Base-by-base conservation (phyloP, 192 early-diverging fungal genomes). In the Diversispora eburnea region DNA sequence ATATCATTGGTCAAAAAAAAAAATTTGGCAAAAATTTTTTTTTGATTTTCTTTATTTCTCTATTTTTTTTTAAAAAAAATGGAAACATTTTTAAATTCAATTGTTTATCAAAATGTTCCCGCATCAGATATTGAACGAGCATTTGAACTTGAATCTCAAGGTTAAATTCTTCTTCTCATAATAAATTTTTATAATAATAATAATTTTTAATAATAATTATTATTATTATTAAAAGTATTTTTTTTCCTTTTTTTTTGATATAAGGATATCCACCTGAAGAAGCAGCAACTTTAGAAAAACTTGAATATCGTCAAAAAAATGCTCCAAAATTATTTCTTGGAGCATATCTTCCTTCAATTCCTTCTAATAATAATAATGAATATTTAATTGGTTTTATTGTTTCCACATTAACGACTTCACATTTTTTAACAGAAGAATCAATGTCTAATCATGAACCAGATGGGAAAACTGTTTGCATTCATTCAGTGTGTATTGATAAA, bases 401-500 rank as follows among this genome's bases (percentile, higher is more conserved):
- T 63, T 81, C 83, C 10, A 92, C 91, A 3, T 80, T 84, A 39
- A 73, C 81, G 0, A 48, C 39, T 3, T 66, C 73, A 6, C 56
- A 79, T 7, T 71, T 81, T 10, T 76, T 92, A 0, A 90, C 89
- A 7, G 84, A 91, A 66, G 81, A 70, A 43, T 89, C 90, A 51
- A 91, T 92, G 90, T 62, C 72, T 4, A 59, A 43, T 1, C 87
- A 91, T 76, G 87, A 92, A 42, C 79, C 82, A 6, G 73, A 77
- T 17, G 91, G 91, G 1, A 72, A 63, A 13, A 89, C 86, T 1
- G 87, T 88, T 12, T 90, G 88, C 69, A 77, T 92, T 17, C 91
- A 92, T 67, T 88, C 87, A 17, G 89, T 91, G 10, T 89, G 88
- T 55, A 85, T 90, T 3, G 70, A 74, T 15, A 75, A 77, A 4